Percentiles rank a stretch among this genome's conserved stretches.
Conservation (phyloP, 75 land plant genomes). For the Chamaecyparis obtusa region DNA sequence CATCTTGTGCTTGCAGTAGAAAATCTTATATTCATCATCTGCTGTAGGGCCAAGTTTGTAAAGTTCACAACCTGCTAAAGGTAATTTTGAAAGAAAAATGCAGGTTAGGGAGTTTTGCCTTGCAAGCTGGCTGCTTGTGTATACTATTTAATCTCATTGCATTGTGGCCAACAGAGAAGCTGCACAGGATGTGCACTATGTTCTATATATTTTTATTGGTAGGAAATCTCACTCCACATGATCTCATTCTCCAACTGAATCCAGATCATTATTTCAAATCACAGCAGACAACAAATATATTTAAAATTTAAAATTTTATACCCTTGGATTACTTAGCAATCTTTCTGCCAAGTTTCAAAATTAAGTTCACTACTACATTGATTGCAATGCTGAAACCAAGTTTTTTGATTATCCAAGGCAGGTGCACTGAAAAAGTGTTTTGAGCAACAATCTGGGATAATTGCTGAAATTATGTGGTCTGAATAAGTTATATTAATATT, state of each 20-base stretch:
- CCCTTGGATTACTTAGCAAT: background rate
- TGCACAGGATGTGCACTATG: background rate
- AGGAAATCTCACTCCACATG: background rate
- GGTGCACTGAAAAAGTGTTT: background rate
- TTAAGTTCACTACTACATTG: background rate
- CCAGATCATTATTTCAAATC: background rate
- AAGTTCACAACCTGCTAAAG: background rate
- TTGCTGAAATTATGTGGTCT: background rate
- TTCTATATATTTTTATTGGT: background rate
- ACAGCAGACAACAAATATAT: background rate
- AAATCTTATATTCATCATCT: background rate
- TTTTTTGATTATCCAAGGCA: background rate
- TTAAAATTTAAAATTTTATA: background rate
- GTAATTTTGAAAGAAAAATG: constrained; percentile 4
- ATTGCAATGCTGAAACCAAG: background rate
- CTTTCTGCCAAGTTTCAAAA: background rate
- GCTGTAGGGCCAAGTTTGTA: constrained; percentile 9
- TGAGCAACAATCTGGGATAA: background rate
- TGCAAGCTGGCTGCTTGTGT: constrained; percentile 9
- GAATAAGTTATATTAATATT: background rate
- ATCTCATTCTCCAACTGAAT: background rate
- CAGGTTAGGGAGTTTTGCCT: constrained; percentile 7
- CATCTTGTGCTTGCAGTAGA: constrained; percentile 8
- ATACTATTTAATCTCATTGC: constrained; percentile 10
- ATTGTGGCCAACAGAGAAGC: background rate